phyloP scores from a whole-genome alignment of 768 basidiomycete genomes.

The Tricholomella constricta region DNA sequence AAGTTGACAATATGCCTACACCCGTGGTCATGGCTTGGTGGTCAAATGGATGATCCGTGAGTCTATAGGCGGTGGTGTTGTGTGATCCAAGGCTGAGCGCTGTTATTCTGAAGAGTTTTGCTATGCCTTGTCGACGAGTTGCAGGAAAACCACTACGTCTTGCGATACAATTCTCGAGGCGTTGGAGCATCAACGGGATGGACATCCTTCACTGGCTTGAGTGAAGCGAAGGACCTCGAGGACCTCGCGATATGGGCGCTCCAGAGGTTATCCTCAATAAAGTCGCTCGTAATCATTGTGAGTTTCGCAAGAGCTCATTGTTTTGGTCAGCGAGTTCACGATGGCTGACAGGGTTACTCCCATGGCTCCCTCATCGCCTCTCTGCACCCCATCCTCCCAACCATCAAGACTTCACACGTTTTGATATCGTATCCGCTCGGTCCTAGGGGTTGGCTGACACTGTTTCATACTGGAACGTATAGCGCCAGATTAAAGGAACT shows the following conservation, averaged over 20 bases:
- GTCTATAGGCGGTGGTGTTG: conserved; percentile 28
- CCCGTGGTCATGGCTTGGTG: conserved; percentile 87
- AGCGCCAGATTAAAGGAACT: conserved; percentile 50
- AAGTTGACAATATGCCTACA: conserved; percentile 74
- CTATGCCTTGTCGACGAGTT: conserved; percentile 42
- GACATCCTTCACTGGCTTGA: conserved; percentile 70
- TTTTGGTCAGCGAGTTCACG: conserved; percentile 9
- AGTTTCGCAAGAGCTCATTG: conserved; percentile 23
- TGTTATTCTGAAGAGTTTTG: conserved; percentile 42
- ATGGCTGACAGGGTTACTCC: conserved; percentile 71
- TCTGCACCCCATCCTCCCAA: conserved; percentile 54
- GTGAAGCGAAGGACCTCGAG: conserved; percentile 70
- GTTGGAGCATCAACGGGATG: conserved; percentile 75
- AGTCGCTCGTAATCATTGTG: conserved; percentile 62
- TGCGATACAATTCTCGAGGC: conserved; percentile 78
- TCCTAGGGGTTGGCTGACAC: conserved; percentile 64
- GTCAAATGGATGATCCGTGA: conserved; percentile 75
- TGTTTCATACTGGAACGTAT: conserved; percentile 65
- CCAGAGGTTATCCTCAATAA: conserved; percentile 40
- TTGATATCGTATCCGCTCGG: conserved; percentile 79
- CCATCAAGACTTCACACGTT: conserved; percentile 62
- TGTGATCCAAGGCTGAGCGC: not conserved
- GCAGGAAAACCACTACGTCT: conserved; percentile 51
- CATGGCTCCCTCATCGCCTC: conserved; percentile 77
- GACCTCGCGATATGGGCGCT: conserved; percentile 61